Conservation (phyloP, 1,284 basidiomycete genomes). For the Albatrellus sp. region DNA sequence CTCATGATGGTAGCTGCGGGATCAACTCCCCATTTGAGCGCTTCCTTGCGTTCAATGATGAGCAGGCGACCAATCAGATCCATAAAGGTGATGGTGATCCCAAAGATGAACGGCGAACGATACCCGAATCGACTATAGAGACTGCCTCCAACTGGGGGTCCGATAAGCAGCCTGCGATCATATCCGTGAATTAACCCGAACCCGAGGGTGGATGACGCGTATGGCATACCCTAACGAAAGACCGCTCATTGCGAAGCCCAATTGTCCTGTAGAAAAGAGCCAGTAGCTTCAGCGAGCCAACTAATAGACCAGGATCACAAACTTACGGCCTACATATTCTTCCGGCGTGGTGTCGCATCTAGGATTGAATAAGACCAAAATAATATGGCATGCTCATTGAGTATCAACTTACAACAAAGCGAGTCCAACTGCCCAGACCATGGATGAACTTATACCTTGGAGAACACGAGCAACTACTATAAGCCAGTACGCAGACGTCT, state of each 20-base stretch:
- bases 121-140: constrained; percentile 60
- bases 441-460: constrained; percentile 62
- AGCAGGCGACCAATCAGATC: constrained; percentile 54
- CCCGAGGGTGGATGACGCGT: background rate
- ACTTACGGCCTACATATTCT: constrained; percentile 45
- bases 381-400: constrained; percentile 5
- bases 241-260: constrained; percentile 64
- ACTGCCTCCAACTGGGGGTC: constrained; percentile 59
- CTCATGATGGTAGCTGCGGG: constrained; percentile 18
- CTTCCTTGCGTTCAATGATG: constrained; percentile 52
- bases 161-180: constrained; percentile 31
- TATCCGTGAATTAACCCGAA: background rate
- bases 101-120: constrained; percentile 65
- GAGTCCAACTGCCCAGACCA: constrained; percentile 67
- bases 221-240: constrained; percentile 46
- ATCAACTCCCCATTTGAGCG: constrained; percentile 39
- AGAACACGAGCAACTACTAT: constrained; percentile 63
- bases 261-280: constrained; percentile 35
- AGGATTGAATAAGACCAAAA: background rate
- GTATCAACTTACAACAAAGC: constrained; percentile 44
- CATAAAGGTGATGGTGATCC: constrained; percentile 41
- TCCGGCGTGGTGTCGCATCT: constrained; percentile 63
- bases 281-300: too few species aligned
- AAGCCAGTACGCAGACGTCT: constrained; percentile 54
- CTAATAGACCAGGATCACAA: too few species aligned